Percentiles rank a stretch among this genome's conserved stretches.
These are phyloP conservation scores for Bipolaris victoriae DNA, from an alignment of 2,329 filamentous ascomycete genomes.

Conservation along the genomic window DNA sequence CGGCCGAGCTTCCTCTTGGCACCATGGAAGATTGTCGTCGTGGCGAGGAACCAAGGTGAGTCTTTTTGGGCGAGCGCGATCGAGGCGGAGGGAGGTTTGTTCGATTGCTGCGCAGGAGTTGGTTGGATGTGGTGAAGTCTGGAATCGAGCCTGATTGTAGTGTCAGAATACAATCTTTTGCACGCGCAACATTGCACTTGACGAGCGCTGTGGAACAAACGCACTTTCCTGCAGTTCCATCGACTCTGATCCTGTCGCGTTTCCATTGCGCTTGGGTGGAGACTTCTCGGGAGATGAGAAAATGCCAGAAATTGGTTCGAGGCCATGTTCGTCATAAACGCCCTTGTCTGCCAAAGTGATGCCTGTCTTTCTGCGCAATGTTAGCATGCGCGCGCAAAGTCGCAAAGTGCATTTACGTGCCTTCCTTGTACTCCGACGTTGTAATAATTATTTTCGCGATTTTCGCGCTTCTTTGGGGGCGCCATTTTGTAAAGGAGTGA, in stretches of 20 bases:
- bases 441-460: conserved; percentile 50
- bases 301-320: conserved; percentile 84
- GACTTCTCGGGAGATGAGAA: conserved; percentile 84
- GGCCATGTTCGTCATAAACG: conserved; percentile 85
- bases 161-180: conserved; percentile 4
- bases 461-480: conserved; percentile 45
- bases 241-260: conserved; percentile 60
- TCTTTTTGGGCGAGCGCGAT: conserved; percentile 69
- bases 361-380: conserved; percentile 77
- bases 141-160: conserved; percentile 55
- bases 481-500: conserved; percentile 32
- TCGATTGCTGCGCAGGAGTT: conserved; percentile 53
- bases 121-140: conserved; percentile 55
- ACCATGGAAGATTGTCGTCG: conserved; percentile 65
- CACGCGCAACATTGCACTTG: neutral
- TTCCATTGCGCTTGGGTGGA: conserved; percentile 52
- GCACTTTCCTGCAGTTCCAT: conserved; percentile 70
- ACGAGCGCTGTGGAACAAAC: conserved; percentile 24
- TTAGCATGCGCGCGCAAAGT: conserved; percentile 20
- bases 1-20: conserved; percentile 58
- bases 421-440: conserved; percentile 50
- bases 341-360: conserved; percentile 79
- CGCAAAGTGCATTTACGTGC: conserved; percentile 26
- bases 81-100: conserved; percentile 56
- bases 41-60: conserved; percentile 63